Evolutionary conservation across 1,139 yeast genomes (phyloP), one percentile per base, ranked within the genome.

Genomic region (Ashbya aceris): DNA sequence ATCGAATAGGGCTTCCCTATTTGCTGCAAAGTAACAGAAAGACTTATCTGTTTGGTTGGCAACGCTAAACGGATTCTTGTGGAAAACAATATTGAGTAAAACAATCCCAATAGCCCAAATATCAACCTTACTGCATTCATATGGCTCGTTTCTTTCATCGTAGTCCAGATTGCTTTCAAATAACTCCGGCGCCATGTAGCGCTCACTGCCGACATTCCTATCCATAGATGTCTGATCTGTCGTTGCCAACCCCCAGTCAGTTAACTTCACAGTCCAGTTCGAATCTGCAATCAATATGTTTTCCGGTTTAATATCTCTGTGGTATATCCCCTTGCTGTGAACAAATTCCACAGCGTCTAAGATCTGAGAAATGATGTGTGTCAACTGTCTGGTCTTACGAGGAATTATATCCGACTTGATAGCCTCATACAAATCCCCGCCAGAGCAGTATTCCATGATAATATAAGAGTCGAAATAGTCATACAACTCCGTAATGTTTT

Each of bases 131-230:
- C 83, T 78, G 13, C 96, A 91, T 56, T 83, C 86, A 62, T 91
- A 91, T 37, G 71, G 69, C 34, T 74, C 75, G 39, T 77, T 68
- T 41, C 75, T 71, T 45, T 60, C 61, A 27, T 62, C 61, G 6
- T 54, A 41, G 46, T 60, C 66, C 34, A 58, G 45, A 45, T 61
- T 60, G n/a, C 57, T 50, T 52, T 81, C 86, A 56, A 83, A 77
- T 42, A 89, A 68, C 60, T 91, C 98, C 0, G 98, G 98, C 0
- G 97, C 95, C 98, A 91, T 91, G 63, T 91, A 91, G 47, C 96
- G 71, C 62, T 89, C 96, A 39, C 91, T 79, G 20, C 98, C 98
- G 45, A 89, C 84, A 50, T 89, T 96, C 61, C 87, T 84, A 55
- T 89, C 96, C 34, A 74, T 65, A 54, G 87, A 79, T 36, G 66